Conservation (phyloP, 495 filamentous ascomycete species). For the Penicillium diatomitis region DNA sequence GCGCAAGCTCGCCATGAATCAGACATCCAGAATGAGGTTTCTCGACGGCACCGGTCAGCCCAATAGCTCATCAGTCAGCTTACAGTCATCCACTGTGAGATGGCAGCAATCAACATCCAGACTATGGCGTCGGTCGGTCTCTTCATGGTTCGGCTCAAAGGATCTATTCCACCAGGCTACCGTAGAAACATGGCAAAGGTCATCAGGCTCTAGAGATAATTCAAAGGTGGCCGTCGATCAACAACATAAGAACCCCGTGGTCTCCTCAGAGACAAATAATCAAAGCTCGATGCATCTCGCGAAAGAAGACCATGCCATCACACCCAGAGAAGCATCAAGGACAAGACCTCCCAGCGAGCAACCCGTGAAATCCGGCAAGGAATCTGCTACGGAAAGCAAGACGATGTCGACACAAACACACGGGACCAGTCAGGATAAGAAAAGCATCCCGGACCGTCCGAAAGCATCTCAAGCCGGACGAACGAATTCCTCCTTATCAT, state of each 20-base stretch:
- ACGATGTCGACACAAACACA: too few relatives aligned
- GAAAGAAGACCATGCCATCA: too few relatives aligned
- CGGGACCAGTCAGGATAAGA: too few relatives aligned
- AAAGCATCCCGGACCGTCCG: not conserved
- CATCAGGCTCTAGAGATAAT: not conserved
- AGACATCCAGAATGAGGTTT: not conserved
- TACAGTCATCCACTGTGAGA: not conserved
- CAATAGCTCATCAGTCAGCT: not conserved
- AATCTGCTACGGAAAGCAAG: too few relatives aligned
- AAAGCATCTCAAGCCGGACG: not conserved
- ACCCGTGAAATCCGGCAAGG: too few relatives aligned
- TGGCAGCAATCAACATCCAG: constrained; percentile 6
- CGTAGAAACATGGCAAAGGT: not conserved
- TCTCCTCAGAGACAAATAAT: too few relatives aligned
- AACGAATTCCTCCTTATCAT: not conserved
- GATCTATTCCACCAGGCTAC: constrained; percentile 3
- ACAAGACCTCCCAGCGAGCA: too few relatives aligned
- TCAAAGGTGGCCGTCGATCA: constrained; percentile 5
- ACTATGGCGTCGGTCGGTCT: constrained; percentile 5
- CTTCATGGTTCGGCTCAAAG: constrained; percentile 5
- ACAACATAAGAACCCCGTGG: not conserved
- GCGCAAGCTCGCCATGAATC: not conserved
- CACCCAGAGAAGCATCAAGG: too few relatives aligned
- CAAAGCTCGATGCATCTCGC: too few relatives aligned
- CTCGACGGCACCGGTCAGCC: not conserved